Base-by-base conservation (phyloP, 2,329 filamentous ascomycete species). In the Aspergillus ruber region DNA sequence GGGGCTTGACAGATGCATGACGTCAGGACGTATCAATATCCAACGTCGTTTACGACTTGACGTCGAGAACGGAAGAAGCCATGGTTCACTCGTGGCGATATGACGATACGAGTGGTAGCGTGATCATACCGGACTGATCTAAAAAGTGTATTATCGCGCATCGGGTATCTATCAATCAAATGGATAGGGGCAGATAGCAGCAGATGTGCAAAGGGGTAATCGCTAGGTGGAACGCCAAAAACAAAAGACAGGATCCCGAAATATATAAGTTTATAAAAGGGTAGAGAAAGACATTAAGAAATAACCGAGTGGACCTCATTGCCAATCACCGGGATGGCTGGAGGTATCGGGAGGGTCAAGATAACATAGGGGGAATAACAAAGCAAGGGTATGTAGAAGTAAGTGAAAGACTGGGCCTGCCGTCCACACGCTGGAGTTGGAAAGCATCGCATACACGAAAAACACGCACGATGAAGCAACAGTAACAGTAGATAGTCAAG, bases 121-220 rank as follows among this genome's bases (percentile, higher is more conserved):
- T 8, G 33, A 36, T 17, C 6, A 17, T 29, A 36, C n/a, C n/a
- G 10, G 10, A 33, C 4, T 10, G 9, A 7, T 15, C 33, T 36
- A 17, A 17, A 39, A 9, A 39, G 9, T 20, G 15, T 18, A 56
- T 50, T 49, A 53, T 53, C 45, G 52, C 49, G 52, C 50, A 52
- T 53, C 50, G 61, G 61, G 61, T 64, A 63, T 64, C 55, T 60
- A 59, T 56, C 52, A 56, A 45, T 25, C 35, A 52, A 48, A 29
- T 29, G 25, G 25, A 10, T 29, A 29, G 25, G 52, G 51, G 50
- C 36, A 46, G 42, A 50, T 39, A 42, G 39, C n/a, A 42, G 29
- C 42, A 44, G 29, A 50, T 27, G 20, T 50, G 35, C 45, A 27
- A 29, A 29, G 25, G 25, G 25, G 25, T 29, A 29, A 10, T 29